A percentile compares a stretch with the other conserved stretches of the same genome.
Conservation (phyloP, 176 grass and related monocot genomes). For the Carex scoparia region DNA sequence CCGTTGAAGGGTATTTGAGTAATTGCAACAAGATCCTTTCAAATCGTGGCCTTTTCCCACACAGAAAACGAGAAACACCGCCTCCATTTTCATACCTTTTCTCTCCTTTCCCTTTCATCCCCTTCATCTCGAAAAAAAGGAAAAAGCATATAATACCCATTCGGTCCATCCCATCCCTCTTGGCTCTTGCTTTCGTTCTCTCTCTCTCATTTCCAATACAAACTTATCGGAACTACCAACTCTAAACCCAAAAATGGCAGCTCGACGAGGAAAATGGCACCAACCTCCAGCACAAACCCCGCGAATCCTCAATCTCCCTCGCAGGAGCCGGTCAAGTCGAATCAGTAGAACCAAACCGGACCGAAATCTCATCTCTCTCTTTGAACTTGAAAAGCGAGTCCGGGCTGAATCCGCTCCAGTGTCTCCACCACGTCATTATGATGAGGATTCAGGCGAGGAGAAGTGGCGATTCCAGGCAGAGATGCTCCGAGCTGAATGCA, state of each 20-base stretch:
- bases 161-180: background rate
- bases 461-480: conserved; percentile 91
- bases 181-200: background rate
- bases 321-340: conserved; percentile 30
- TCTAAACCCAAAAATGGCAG: conserved; percentile 31
- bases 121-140: conserved; percentile 38
- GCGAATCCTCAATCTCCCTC: conserved; percentile 45
- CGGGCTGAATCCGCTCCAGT: conserved; percentile 44
- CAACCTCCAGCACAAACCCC: conserved; percentile 34
- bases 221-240: background rate
- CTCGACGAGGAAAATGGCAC: conserved; percentile 41
- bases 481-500: conserved; percentile 90
- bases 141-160: background rate
- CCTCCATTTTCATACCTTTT: conserved; percentile 10
- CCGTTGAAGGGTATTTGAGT: conserved; percentile 32
- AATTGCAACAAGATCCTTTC: conserved; percentile 49
- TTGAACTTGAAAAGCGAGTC: conserved; percentile 54
- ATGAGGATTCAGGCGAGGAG: conserved; percentile 37
- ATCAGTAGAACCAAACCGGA: conserved; percentile 5
- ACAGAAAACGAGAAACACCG: conserved; percentile 51
- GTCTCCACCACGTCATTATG: conserved; percentile 22
- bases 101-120: conserved; percentile 26
- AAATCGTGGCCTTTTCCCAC: conserved; percentile 43
- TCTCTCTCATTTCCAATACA: background rate
- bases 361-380: conserved; percentile 49